Base-by-base conservation (phyloP, 352 stramenopile genomes). In the Globisporangium lucens region DNA sequence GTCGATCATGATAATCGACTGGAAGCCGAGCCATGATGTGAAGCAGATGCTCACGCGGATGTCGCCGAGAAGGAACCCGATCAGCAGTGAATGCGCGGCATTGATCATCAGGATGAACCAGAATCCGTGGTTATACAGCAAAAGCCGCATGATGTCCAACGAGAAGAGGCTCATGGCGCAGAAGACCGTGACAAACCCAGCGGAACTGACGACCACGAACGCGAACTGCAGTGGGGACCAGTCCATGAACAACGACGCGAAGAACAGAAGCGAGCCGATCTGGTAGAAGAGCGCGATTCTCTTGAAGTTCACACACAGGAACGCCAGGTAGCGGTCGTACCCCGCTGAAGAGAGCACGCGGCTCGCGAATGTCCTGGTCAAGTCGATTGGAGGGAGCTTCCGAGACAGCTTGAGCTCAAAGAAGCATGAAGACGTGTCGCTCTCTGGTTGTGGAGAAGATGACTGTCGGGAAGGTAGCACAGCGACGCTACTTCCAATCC, bases 91-190 rank as follows among this genome's bases (percentile, higher is more conserved):
- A 30, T 58, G 27, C 1, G 4, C 7, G 5, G 52, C 52, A 15
- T 41, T 58, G 13, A 58, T n/a, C 13, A 58, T 8, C 52, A 27
- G 41, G 52, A 38, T 58, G 52, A 58, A 58, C 5, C 27, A 58
- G 52, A 41, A 58, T 12, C 41, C 52, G 52, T 58, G 52, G 27
- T 38, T 58, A 3, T 9, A 6, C 52, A 58, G 15, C 12, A 58
- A 2, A 4, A 58, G 15, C 4, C 27, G 13, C 27, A 58, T 38
- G 27, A 38, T 33, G 27, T 38, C 52, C 12, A 58, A 15, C 15
- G 52, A 58, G 15, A 27, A 58, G 0, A 58, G 27, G 52, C 52
- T 41, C 52, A 58, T 12, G 3, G 5, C 24, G 3, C 27, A 38
- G 2, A 58, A 15, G 13, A 58, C 33, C 1, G 13, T 58, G 27